Percentiles rank a stretch among this genome's conserved stretches.
phyloP scores from a whole-genome alignment of 495 filamentous ascomycete genomes.

The Ramalina intermedia region DNA sequence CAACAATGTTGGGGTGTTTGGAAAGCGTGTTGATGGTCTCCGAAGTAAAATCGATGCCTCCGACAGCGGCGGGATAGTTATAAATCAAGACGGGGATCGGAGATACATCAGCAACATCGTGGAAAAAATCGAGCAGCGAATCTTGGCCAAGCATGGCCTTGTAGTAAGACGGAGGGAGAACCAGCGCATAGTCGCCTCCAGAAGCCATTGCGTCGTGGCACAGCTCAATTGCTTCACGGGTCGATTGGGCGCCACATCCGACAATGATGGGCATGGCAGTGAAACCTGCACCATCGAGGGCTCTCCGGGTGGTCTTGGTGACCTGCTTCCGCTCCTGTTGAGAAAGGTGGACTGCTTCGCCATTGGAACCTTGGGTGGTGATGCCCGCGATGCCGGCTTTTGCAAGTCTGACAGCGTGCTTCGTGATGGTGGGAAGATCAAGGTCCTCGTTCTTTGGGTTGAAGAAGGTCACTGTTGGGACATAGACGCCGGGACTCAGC shows the following conservation, averaged over 20 bases:
- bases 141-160: conserved; percentile 42
- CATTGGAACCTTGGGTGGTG: conserved; percentile 79
- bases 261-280: conserved; percentile 63
- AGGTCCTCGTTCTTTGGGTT: conserved; percentile 39
- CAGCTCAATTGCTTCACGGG: conserved; percentile 70
- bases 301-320: conserved; percentile 58
- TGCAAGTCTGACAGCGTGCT: conserved; percentile 73
- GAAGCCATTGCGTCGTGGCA: conserved; percentile 60
- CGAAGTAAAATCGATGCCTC: conserved; percentile 69
- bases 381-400: conserved; percentile 65
- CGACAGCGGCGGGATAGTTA: conserved; percentile 76
- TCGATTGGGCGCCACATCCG: conserved; percentile 70
- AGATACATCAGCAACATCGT: conserved; percentile 60
- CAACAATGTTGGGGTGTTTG: conserved; percentile 73
- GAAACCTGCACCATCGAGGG: conserved; percentile 56
- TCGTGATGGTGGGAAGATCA: conserved; percentile 52
- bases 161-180: conserved; percentile 83
- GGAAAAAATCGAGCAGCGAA: conserved; percentile 59
- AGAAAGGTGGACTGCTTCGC: conserved; percentile 71
- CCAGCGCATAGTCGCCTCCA: conserved; percentile 72
- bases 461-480: conserved; percentile 60
- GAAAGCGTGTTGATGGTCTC: conserved; percentile 63
- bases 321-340: conserved; percentile 54
- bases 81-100: conserved; percentile 86
- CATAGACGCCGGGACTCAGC: conserved; percentile 44